A percentile compares a stretch with the other conserved stretches of the same genome.
These are phyloP conservation scores for Multifurca ochricompacta DNA, from an alignment of 768 basidiomycete genomes.

Conservation along the genomic window DNA sequence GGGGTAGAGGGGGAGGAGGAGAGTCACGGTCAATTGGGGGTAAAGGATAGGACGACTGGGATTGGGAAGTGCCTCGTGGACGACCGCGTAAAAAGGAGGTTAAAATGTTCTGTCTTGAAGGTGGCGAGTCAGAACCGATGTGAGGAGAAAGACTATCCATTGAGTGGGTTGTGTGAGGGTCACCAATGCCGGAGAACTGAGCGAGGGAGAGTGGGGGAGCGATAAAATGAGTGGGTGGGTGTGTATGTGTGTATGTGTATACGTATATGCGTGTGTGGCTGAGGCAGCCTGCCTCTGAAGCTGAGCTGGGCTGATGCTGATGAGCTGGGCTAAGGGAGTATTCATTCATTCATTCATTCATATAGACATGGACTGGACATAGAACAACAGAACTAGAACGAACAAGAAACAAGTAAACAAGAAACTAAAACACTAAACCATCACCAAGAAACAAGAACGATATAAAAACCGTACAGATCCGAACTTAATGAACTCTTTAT, in stretches of 20 bases:
- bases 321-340: too few relatives aligned
- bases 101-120: slow-evolving; percentile 55
- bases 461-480: slow-evolving; percentile 14
- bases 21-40: slow-evolving; percentile 33
- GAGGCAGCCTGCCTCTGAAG: too few relatives aligned
- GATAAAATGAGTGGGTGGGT: too few relatives aligned
- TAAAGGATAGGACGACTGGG: slow-evolving; percentile 36
- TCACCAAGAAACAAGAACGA: not conserved
- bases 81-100: slow-evolving; percentile 65
- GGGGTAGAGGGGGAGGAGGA: slow-evolving; percentile 38
- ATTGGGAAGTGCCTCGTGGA: slow-evolving; percentile 60
- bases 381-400: not conserved
- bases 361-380: too few relatives aligned
- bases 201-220: not conserved
- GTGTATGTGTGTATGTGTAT: too few relatives aligned
- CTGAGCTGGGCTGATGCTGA: too few relatives aligned
- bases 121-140: slow-evolving; percentile 20
- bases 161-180: not conserved
- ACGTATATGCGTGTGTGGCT: too few relatives aligned
- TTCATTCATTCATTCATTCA: too few relatives aligned
- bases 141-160: slow-evolving; percentile 10
- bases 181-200: not conserved
- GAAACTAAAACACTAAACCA: not conserved
- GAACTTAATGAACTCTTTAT: slow-evolving; percentile 23
- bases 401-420: not conserved